phyloP scores from a whole-genome alignment of 306 rosid genomes.

The Prunus padus region DNA sequence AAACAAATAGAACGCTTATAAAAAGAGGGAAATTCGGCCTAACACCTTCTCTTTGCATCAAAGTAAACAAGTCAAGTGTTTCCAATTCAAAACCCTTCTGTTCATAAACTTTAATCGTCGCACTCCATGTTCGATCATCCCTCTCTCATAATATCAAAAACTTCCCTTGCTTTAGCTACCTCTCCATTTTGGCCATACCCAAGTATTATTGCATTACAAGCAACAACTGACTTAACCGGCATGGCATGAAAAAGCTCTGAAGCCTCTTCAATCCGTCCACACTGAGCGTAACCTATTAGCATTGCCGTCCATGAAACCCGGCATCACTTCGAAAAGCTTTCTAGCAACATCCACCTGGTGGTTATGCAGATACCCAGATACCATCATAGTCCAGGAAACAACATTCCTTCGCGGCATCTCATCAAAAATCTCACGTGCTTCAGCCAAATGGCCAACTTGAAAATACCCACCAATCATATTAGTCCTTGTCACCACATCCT shows the following conservation, averaged over 20 bases:
- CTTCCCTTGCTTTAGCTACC: background rate
- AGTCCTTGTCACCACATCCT: too few species aligned
- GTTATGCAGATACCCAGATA: background rate
- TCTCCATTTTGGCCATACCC: background rate
- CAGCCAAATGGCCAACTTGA: too few species aligned
- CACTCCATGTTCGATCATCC: background rate
- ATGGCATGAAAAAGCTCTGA: background rate
- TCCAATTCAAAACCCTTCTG: background rate
- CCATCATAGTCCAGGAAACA: too few species aligned
- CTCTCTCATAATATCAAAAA: background rate
- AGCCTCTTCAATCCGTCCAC: background rate
- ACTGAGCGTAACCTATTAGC: background rate
- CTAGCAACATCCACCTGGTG: background rate
- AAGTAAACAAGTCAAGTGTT: background rate
- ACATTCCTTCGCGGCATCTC: too few species aligned
- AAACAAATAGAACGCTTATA: slow-evolving; percentile 1
- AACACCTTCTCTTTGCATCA: slow-evolving; percentile 1
- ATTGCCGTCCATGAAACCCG: background rate
- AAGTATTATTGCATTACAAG: slow-evolving; percentile 1
- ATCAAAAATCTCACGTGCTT: too few species aligned
- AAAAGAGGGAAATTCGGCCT: background rate
- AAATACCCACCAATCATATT: too few species aligned
- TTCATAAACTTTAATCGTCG: background rate
- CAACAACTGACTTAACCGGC: background rate
- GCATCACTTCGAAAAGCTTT: slow-evolving; percentile 3